phyloP scores from a whole-genome alignment of 2,329 filamentous ascomycete genomes.

The Aspergillus flavus region DNA sequence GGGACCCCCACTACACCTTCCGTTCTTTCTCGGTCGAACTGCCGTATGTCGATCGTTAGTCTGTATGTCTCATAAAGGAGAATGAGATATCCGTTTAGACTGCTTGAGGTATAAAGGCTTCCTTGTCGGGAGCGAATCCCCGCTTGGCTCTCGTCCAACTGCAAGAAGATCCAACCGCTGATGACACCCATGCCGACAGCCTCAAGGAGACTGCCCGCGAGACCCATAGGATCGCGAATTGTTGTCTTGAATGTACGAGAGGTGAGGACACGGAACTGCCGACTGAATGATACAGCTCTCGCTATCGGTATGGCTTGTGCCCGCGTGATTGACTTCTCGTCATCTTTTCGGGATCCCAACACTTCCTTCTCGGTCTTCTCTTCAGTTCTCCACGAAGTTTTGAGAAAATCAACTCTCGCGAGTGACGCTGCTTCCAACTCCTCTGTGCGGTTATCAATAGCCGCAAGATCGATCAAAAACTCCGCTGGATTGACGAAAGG shows the following conservation, averaged over 20 bases:
- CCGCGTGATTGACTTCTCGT: background rate
- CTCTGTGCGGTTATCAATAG: slow-evolving; percentile 70
- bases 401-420: slow-evolving; percentile 63
- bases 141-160: slow-evolving; percentile 65
- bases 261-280: slow-evolving; percentile 68
- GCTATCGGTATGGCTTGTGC: slow-evolving; percentile 10
- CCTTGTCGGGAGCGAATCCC: slow-evolving; percentile 75
- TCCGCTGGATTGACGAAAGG: slow-evolving; percentile 78
- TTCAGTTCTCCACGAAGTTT: slow-evolving; percentile 57
- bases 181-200: slow-evolving; percentile 71
- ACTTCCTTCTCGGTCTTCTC: slow-evolving; percentile 10
- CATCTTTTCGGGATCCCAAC: background rate
- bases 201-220: slow-evolving; percentile 70
- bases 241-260: slow-evolving; percentile 71
- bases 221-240: slow-evolving; percentile 74
- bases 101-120: slow-evolving; percentile 70
- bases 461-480: slow-evolving; percentile 73
- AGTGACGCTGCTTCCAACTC: slow-evolving; percentile 65
- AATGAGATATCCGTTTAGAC: slow-evolving; percentile 75
- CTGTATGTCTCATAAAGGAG: slow-evolving; percentile 76
- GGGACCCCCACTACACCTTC: slow-evolving; percentile 72
- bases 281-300: slow-evolving; percentile 59
- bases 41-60: slow-evolving; percentile 71
- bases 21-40: slow-evolving; percentile 74
- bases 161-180: slow-evolving; percentile 72